phyloP scores from a whole-genome alignment of 2,329 filamentous ascomycete genomes.

The Cytospora chrysosperma region DNA sequence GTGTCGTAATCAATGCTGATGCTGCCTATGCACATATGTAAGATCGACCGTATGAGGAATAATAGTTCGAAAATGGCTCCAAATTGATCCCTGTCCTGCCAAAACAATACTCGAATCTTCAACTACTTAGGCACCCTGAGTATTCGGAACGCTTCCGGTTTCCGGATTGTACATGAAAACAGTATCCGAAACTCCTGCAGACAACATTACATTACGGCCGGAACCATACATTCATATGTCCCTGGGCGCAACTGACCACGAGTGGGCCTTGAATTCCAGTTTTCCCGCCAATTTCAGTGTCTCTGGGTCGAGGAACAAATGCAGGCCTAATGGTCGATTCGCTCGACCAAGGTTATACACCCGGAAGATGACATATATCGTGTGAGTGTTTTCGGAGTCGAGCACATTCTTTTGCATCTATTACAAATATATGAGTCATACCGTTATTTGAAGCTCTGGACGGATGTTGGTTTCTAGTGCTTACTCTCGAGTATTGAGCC shows the following conservation, averaged over 20 bases:
- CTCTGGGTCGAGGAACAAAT: conserved; percentile 41
- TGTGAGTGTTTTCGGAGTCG: conserved; percentile 13
- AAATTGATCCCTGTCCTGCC: no score
- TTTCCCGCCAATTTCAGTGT: conserved; percentile 26
- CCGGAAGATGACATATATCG: conserved; percentile 42
- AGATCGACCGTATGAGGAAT: no score
- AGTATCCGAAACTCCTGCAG: not conserved
- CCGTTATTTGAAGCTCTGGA: not conserved
- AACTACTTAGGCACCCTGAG: no score
- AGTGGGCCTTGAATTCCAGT: conserved; percentile 29
- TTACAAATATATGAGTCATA: not conserved
- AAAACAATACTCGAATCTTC: no score
- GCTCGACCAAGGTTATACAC: conserved; percentile 38
- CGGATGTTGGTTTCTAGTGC: conserved; percentile 18
- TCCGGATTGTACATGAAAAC: no score
- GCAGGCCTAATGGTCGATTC: conserved; percentile 32
- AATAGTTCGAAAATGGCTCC: no score
- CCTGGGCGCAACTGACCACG: conserved; percentile 24
- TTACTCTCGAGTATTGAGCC: conserved; percentile 42
- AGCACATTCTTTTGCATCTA: conserved; percentile 29
- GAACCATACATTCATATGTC: not conserved
- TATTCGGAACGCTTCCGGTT: no score
- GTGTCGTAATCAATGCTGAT: no score
- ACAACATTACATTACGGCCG: not conserved
- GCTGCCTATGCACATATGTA: no score